Conservation (phyloP, 495 filamentous ascomycete genomes). For the Hapsidospora chrysogenum region DNA sequence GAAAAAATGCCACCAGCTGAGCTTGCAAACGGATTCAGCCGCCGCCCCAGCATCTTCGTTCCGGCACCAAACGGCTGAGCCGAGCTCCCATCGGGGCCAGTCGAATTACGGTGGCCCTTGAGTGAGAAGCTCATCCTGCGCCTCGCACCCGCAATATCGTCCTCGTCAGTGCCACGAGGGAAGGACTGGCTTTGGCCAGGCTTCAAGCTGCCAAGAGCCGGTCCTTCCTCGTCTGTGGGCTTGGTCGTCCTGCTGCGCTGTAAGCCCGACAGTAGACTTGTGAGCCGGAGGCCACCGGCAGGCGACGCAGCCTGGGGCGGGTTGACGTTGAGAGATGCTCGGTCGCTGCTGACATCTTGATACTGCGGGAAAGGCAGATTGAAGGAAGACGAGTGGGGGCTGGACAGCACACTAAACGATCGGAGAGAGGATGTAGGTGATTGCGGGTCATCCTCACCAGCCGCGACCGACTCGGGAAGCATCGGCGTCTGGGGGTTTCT, state of each 20-base stretch:
- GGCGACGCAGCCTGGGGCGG: conserved; percentile 10
- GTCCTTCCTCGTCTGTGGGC: conserved; percentile 48
- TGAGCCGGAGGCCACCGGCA: conserved; percentile 11
- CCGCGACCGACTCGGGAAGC: conserved; percentile 1
- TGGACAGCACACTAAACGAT: conserved; percentile 48
- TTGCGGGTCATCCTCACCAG: conserved; percentile 30
- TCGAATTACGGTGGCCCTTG: conserved; percentile 38
- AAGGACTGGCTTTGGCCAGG: conserved; percentile 70
- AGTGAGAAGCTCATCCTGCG: conserved; percentile 33
- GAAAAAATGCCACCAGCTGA: conserved; percentile 54
- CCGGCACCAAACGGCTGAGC: conserved; percentile 11
- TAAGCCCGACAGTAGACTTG: conserved; percentile 32
- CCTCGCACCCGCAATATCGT: conserved; percentile 19
- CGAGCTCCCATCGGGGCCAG: conserved; percentile 21
- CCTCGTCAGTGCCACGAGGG: conserved; percentile 37
- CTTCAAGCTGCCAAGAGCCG: conserved; percentile 56
- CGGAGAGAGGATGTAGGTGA: conserved; percentile 56
- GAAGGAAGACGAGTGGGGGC: conserved; percentile 43
- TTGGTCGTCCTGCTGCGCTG: conserved; percentile 53
- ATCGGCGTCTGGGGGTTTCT: not conserved
- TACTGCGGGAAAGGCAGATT: conserved; percentile 35
- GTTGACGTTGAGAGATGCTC: conserved; percentile 5
- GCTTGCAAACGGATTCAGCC: conserved; percentile 47
- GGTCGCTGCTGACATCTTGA: conserved; percentile 18
- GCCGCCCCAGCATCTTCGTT: conserved; percentile 21